phyloP scores from a whole-genome alignment of 352 stramenopile genomes.

The Pythium rishiriense region DNA sequence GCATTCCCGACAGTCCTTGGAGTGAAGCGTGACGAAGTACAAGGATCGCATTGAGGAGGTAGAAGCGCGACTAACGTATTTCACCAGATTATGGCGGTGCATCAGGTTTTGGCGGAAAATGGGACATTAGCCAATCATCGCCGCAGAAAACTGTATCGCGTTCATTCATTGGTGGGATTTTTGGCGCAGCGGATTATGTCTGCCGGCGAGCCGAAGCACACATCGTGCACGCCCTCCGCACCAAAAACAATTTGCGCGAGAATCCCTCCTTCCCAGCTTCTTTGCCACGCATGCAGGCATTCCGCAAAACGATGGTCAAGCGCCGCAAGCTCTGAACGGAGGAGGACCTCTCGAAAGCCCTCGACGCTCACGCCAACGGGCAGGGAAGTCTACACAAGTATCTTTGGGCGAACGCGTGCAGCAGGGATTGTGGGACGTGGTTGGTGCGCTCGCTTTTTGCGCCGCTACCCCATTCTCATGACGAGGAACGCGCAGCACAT shows the following conservation, averaged over 20 bases:
- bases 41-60: too few relatives aligned
- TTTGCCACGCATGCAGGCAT: too few relatives aligned
- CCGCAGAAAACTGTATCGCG: not conserved
- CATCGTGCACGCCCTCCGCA: too few relatives aligned
- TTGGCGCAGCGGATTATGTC: not conserved
- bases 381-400: constrained; percentile 5
- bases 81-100: too few relatives aligned
- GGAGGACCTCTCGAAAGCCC: constrained; percentile 3
- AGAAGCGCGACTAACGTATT: too few relatives aligned
- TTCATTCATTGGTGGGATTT: constrained; percentile 3
- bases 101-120: constrained; percentile 10
- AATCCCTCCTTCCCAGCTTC: too few relatives aligned
- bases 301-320: constrained; percentile 12
- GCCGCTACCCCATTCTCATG: constrained; percentile 2
- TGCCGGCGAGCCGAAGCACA: not conserved
- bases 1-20: too few relatives aligned
- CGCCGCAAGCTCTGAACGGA: constrained; percentile 11
- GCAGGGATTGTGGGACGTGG: not conserved
- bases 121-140: not conserved
- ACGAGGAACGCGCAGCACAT: constrained; percentile 10
- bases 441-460: not conserved
- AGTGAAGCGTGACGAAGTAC: too few relatives aligned
- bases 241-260: too few relatives aligned
- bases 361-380: not conserved
- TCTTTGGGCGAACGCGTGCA: constrained; percentile 9